Evolutionary conservation across 768 basidiomycete species (phyloP).

Genomic region (Cytidiella melzeri): DNA sequence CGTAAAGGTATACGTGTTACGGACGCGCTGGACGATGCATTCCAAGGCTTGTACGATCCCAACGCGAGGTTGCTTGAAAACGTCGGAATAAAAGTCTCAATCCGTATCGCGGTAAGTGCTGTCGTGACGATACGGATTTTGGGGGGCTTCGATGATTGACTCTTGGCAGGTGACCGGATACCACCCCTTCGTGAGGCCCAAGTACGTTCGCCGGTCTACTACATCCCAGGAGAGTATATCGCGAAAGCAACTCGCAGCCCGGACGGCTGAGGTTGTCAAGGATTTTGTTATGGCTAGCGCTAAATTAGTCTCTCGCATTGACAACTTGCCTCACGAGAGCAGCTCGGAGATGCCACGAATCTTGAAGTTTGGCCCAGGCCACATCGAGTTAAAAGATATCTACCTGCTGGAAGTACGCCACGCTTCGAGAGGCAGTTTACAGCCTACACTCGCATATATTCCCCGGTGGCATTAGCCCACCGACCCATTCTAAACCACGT

Average conservation of each 20-base stretch:
- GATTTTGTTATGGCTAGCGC: neutral
- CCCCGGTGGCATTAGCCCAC: too few relatives aligned
- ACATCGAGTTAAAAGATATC: neutral
- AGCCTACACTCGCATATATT: neutral
- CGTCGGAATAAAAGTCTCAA: neutral
- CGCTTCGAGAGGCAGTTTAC: neutral
- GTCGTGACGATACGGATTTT: neutral
- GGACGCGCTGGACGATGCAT: neutral
- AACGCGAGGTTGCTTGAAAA: neutral
- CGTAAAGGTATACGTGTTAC: neutral
- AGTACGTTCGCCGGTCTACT: slow-evolving; percentile 8
- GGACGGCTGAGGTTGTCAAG: slow-evolving; percentile 1
- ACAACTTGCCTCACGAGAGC: neutral
- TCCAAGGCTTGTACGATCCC: neutral
- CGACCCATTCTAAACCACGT: too few relatives aligned
- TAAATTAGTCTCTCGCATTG: neutral
- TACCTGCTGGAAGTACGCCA: neutral
- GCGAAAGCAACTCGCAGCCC: neutral
- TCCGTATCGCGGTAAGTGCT: slow-evolving; percentile 1
- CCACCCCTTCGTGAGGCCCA: neutral
- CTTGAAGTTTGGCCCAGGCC: neutral
- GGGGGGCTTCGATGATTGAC: neutral
- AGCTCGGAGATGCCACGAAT: neutral
- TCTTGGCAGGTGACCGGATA: slow-evolving; percentile 1
- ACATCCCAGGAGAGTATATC: neutral